These are phyloP conservation scores for Combretum micranthum DNA, from an alignment of 345 rosid genomes.

Conservation along the genomic window DNA sequence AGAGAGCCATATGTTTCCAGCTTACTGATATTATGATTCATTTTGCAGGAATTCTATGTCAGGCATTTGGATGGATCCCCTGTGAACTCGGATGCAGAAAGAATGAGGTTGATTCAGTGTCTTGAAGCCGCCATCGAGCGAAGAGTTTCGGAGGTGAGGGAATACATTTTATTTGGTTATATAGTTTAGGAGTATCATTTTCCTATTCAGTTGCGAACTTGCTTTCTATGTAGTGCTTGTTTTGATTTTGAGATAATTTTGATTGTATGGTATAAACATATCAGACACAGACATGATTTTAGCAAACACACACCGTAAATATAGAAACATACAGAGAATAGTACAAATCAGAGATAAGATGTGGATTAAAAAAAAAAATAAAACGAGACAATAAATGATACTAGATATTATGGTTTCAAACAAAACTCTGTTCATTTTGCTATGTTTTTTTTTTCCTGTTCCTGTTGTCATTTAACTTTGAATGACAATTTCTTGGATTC, in stretches of 20 bases:
- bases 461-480: not conserved
- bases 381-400: no score
- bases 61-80: conserved; percentile 91
- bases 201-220: no score
- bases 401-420: no score
- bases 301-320: no score
- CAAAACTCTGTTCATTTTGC: not conserved
- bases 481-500: conserved; percentile 4
- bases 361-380: no score
- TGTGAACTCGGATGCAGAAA: conserved; percentile 75
- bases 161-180: not conserved
- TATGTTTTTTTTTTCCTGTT: not conserved
- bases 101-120: conserved; percentile 73
- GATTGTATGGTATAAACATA: no score
- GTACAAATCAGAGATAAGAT: no score
- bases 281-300: no score
- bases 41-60: conserved; percentile 70
- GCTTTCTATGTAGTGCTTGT: no score
- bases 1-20: not conserved
- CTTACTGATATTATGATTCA: not conserved
- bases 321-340: no score
- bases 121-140: conserved; percentile 93
- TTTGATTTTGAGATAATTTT: no score
- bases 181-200: no score
- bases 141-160: conserved; percentile 78